Base-by-base conservation (phyloP, 495 filamentous ascomycete species). In the Friedmanniomyces endolithicus region DNA sequence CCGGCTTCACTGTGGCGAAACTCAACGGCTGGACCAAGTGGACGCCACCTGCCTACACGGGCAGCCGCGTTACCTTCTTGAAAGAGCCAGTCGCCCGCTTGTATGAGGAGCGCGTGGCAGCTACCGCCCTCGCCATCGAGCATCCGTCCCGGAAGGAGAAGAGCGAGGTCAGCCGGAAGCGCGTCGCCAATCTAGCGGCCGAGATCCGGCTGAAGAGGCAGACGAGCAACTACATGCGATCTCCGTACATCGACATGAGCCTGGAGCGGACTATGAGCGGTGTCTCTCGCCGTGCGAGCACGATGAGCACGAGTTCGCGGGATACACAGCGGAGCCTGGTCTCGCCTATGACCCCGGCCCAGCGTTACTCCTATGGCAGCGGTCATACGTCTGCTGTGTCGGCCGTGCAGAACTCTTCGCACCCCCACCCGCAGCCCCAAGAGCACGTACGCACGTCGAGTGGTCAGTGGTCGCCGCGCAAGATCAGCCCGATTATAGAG, bases 61-160 rank as follows among this genome's bases (percentile, higher is more conserved):
- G 62, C 25, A 78, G 70, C 39, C 78, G 79, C n/a, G 69, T 72
- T 11, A 77, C 74, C 11, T 85, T 85, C 63, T 71, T 85, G 52
- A 79, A 81, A 55, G 79, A 83, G 65, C 79, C 80, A 0, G 70
- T 83, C 17, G 71, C 74, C 1, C 75, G 74, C 31, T 73, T 79
- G 29, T 85, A 84, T 63, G 74, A 79, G 53, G 73, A 75, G 31
- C 69, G 70, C 27, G 68, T 77, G 40, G 68, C 68, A 8, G 54
- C 53, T 23, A 59, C 46, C 53, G 63, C 54, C 41, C 49, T 45
- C 35, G 46, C 46, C 53, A 48, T 37, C 7, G 19, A 63, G 31
- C 27, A 51, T 17, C 39, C 48, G 0, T 16, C 23, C 12, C 39
- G 64, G 44, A 53, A 62, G 20, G 56, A 64, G 24, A 58, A 62